These are phyloP conservation scores for Dendrobium officinale DNA, from an alignment of 106 monocot species.

Conservation along the genomic window DNA sequence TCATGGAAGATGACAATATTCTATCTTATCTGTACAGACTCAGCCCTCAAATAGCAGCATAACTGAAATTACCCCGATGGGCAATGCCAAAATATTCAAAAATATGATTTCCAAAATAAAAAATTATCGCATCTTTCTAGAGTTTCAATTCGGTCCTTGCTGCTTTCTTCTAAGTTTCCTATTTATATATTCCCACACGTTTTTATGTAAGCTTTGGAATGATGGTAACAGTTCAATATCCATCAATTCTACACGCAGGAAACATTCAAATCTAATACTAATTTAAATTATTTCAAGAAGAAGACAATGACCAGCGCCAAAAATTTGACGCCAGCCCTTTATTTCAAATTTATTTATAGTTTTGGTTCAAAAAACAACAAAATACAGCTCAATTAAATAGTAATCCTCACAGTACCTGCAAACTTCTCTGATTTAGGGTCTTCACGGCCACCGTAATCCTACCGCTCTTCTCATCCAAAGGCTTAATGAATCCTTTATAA, in stretches of 20 bases:
- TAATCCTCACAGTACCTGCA: constrained; percentile 33
- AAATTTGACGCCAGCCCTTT: background rate
- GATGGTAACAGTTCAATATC: background rate
- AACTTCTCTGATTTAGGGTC: constrained; percentile 31
- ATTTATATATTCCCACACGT: background rate
- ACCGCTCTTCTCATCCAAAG: constrained; percentile 21
- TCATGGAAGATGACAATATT: background rate
- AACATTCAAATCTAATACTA: background rate
- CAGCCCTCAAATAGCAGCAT: background rate
- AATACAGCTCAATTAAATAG: background rate
- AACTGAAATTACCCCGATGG: background rate
- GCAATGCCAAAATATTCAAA: background rate
- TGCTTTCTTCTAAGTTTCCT: background rate
- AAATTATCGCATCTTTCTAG: background rate
- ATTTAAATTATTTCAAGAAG: background rate
- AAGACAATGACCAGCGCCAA: background rate
- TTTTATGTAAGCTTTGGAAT: background rate
- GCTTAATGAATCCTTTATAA: constrained; percentile 36
- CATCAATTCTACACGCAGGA: background rate
- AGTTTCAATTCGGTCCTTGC: background rate
- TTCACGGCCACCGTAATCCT: constrained; percentile 39
- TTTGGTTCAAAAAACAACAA: background rate
- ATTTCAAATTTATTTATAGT: background rate
- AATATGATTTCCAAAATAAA: background rate
- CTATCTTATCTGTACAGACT: background rate